Conservation (phyloP, 345 rosid species). For the Noccaea caerulescens region DNA sequence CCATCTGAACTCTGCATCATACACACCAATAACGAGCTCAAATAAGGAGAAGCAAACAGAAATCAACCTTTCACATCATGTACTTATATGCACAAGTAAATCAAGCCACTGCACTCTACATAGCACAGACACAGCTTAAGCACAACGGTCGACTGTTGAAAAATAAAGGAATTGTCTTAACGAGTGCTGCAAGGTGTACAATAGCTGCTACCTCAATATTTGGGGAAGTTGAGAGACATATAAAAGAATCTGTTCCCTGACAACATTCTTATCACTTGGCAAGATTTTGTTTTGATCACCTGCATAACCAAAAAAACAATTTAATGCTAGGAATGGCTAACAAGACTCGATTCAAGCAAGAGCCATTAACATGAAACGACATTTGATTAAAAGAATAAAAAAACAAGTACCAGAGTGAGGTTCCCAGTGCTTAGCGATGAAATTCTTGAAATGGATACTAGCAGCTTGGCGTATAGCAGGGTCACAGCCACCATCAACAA, state of each 20-base stretch:
- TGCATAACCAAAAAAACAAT: slow-evolving; percentile 34
- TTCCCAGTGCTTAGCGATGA: slow-evolving; percentile 86
- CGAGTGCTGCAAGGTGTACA: slow-evolving; percentile 30
- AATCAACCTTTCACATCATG: not conserved
- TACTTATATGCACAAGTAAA: not conserved
- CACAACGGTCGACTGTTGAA: not conserved
- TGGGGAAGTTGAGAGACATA: slow-evolving; percentile 86
- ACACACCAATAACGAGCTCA: slow-evolving; percentile 19
- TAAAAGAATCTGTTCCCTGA: slow-evolving; percentile 81
- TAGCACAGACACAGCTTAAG: slow-evolving; percentile 1
- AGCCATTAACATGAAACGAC: not conserved
- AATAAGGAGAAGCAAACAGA: slow-evolving; percentile 27
- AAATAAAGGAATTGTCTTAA: not conserved
- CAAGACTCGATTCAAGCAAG: not conserved
- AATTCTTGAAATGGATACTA: slow-evolving; percentile 95
- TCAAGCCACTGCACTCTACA: not conserved
- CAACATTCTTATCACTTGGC: slow-evolving; percentile 72
- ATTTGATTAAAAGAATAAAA: not conserved
- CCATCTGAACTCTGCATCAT: slow-evolving; percentile 84
- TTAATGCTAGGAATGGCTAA: not conserved
- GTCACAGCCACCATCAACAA: slow-evolving; percentile 75
- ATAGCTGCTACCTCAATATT: slow-evolving; percentile 69
- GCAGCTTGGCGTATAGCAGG: slow-evolving; percentile 90
- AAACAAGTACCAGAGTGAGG: slow-evolving; percentile 51
- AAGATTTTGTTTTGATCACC: slow-evolving; percentile 71